These are phyloP conservation scores for Cladophialophora yegresii DNA, from an alignment of 2,329 filamentous ascomycete genomes.

Conservation along the genomic window DNA sequence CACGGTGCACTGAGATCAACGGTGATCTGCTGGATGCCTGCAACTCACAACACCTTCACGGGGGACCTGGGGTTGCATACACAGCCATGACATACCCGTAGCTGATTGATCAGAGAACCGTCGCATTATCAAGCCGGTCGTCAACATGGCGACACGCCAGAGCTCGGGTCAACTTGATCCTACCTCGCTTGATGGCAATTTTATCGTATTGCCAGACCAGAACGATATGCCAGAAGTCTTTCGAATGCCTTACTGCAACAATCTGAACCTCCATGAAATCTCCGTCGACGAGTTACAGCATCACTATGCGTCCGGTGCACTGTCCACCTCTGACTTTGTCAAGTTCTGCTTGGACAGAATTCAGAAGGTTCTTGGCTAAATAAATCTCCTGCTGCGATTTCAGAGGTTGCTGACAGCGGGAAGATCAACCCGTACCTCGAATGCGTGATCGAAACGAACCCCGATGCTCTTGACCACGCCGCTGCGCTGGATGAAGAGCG, in stretches of 20 bases:
- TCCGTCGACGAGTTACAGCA: conserved; percentile 36
- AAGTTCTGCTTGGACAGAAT: conserved; percentile 35
- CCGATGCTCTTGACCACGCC: conserved; percentile 35
- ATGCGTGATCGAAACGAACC: conserved; percentile 39
- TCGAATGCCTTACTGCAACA: conserved; percentile 26
- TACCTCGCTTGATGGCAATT: conserved; percentile 8
- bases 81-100: not conserved
- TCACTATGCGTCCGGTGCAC: conserved; percentile 23
- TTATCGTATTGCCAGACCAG: conserved; percentile 17
- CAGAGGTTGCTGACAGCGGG: not conserved
- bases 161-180: not conserved
- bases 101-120: not conserved
- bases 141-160: not conserved
- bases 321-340: conserved; percentile 32
- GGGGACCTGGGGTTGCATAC: not conserved
- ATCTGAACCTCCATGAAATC: conserved; percentile 33
- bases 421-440: conserved; percentile 36
- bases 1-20: not conserved
- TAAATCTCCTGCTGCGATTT: not conserved
- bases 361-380: conserved; percentile 23
- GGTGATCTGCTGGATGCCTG: no score
- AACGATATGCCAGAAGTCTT: conserved; percentile 32
- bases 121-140: not conserved
- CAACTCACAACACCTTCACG: not conserved
- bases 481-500: conserved; percentile 37